Evolutionary conservation across 192 early-diverging fungal genomes (phyloP), one percentile per base, ranked within the genome.

Genomic region (Gryganskiella cystojenkinii): DNA sequence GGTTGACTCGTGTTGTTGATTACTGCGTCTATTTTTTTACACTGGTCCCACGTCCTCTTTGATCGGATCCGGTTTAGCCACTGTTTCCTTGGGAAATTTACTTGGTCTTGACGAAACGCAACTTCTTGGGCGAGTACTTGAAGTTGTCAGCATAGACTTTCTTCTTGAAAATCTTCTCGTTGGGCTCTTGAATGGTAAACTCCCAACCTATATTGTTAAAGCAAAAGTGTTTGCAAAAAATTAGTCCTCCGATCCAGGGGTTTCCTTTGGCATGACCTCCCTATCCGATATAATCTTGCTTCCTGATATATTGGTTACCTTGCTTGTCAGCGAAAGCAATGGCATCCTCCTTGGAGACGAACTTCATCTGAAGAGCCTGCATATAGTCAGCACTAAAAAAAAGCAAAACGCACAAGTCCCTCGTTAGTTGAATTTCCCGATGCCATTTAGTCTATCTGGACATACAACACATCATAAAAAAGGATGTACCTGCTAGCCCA

Each of bases 61-160:
- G n/a, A n/a, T n/a, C n/a, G n/a, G n/a, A n/a, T n/a, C n/a, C n/a
- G n/a, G n/a, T n/a, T n/a, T n/a, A n/a, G n/a, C n/a, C n/a, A n/a
- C n/a, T n/a, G n/a, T n/a, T n/a, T n/a, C n/a, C n/a, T n/a, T n/a
- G n/a, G n/a, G n/a, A n/a, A n/a, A n/a, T 83, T 78, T 90, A 95
- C 82, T 95, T 95, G 66, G 94, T 95, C 59, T 93, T 91, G 68
- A 93, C 82, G 58, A 90, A 72, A 56, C 92, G 89, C 45, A 95
- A 86, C 71, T 92, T 92, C 22, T 81, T 86, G 9, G 93, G 84
- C 20, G 86, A 87, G 71, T 93, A 94, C 70, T 88, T 92, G 88
- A 92, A 98, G 88, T 97, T 98, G 60, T 93, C 89, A 35, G 93
- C 91, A 82, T 98, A 98, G 9, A 83, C 72, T 86, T 95, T 97